A percentile compares a stretch with the other conserved stretches of the same genome.
phyloP scores from a whole-genome alignment of 2,329 filamentous ascomycete species.

The Ceratocystis variospora region DNA sequence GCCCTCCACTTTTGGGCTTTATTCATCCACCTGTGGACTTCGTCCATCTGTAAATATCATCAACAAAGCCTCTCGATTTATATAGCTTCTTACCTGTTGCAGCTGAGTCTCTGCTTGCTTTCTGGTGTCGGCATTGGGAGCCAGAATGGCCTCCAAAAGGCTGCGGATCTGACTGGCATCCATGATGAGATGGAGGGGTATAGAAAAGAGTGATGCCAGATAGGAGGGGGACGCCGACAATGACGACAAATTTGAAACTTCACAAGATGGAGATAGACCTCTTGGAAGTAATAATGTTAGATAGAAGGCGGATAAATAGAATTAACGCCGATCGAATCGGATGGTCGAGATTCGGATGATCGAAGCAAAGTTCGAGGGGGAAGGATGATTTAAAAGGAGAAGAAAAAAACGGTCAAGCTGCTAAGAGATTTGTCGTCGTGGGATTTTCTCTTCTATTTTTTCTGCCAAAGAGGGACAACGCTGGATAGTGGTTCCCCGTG shows the following conservation, averaged over 20 bases:
- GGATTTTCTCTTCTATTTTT: conserved; percentile 15
- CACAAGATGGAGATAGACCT: background rate
- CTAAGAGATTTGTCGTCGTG: conserved; percentile 12
- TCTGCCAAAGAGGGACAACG: conserved; percentile 9
- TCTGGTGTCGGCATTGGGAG: conserved; percentile 59
- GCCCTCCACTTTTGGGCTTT: too few relatives aligned
- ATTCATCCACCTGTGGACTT: too few relatives aligned
- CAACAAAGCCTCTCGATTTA: background rate
- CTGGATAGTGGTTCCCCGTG: conserved; percentile 16
- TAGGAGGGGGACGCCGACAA: background rate
- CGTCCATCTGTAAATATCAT: background rate
- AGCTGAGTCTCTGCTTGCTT: conserved; percentile 67
- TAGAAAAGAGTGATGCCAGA: background rate
- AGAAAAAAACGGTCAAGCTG: conserved; percentile 14
- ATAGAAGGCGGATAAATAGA: background rate
- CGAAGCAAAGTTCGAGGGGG: conserved; percentile 8
- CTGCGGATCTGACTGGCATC: conserved; percentile 60
- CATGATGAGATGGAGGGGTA: conserved; percentile 38
- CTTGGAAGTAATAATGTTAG: background rate
- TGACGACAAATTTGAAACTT: background rate
- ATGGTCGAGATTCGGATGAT: background rate
- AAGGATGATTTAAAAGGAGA: conserved; percentile 9
- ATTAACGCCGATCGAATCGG: conserved; percentile 12
- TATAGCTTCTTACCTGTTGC: conserved; percentile 50
- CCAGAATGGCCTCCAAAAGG: conserved; percentile 64